Evolutionary conservation across 2,329 filamentous ascomycete species (phyloP), one percentile per base, ranked within the genome.

Genomic region (Exophiala dermatitidis): DNA sequence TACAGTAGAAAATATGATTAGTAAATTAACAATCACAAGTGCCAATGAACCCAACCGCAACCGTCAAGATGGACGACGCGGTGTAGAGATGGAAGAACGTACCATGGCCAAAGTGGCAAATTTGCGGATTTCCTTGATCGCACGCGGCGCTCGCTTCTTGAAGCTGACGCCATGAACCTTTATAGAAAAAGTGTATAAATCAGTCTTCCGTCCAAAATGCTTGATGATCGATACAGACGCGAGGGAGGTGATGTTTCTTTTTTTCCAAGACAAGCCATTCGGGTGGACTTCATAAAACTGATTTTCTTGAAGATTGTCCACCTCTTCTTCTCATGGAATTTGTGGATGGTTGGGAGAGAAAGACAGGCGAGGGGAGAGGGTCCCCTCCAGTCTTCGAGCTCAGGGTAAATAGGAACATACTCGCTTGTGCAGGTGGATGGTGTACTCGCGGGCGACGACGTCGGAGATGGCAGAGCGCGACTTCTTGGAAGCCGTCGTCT

Each of bases 351-450:
- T 19, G 19, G 19, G 19, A 19, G 19, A 19, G 19, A 19, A 19
- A 19, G 19, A 19, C 19, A 19, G 19, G 19, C 7, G 38, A 26
- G 38, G 12, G 38, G 19, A 28, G 38, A 6, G 28, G 38, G 47
- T 19, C 19, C 19, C 19, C 19, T 19, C 19, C 19, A 51, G 54
- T 54, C 54, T 56, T 36, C 51, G 38, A 48, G 33, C 48, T 50
- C 40, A 47, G 33, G 48, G 38, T 19, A 19, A 7, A 36, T 4
- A 37, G 9, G 30, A 31, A 86, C 86, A 75, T 90, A 94, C 88
- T 79, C 91, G 87, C 88, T 95, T 97, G 88, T 98, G 93, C 70
- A 98, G 81, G 84, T 98, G 91, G 81, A 98, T 97, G 77, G 93
- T 98, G 85, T 98, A 98, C 83, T 98, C 94, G 83, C 93, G 89